These are phyloP conservation scores for Carex littledalei DNA, from an alignment of 176 grass and related monocot genomes.

Conservation along the genomic window DNA sequence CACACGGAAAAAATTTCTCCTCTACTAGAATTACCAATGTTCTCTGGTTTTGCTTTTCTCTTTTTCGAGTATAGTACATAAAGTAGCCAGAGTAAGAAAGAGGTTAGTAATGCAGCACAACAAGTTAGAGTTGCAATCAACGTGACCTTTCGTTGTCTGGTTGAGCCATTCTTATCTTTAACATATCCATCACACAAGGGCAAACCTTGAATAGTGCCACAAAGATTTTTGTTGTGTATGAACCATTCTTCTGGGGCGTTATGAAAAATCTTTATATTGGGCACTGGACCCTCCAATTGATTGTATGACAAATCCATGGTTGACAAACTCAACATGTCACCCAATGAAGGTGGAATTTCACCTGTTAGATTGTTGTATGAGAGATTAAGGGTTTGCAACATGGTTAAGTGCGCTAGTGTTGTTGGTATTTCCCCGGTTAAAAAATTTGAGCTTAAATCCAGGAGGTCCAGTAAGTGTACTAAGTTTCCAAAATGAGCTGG, in stretches of 20 bases:
- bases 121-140: background rate
- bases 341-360: constrained; percentile 12
- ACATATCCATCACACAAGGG: background rate
- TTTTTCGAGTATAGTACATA: background rate
- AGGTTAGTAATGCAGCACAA: background rate
- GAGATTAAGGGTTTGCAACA: background rate
- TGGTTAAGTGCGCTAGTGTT: background rate
- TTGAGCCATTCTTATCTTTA: background rate
- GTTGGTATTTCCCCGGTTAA: background rate
- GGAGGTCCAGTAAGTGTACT: background rate
- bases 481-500: background rate
- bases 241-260: constrained; percentile 6
- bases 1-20: background rate
- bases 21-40: background rate
- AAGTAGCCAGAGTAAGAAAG: background rate
- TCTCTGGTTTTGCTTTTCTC: background rate
- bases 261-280: background rate
- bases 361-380: constrained; percentile 1
- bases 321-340: constrained; percentile 19
- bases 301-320: constrained; percentile 39
- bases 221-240: background rate
- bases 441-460: constrained; percentile 27
- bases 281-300: constrained; percentile 24
- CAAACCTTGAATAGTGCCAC: constrained; percentile 7
- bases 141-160: background rate